Evolutionary conservation across 1,284 basidiomycete genomes (phyloP).

Genomic region (Ustilago vetiveriae): DNA sequence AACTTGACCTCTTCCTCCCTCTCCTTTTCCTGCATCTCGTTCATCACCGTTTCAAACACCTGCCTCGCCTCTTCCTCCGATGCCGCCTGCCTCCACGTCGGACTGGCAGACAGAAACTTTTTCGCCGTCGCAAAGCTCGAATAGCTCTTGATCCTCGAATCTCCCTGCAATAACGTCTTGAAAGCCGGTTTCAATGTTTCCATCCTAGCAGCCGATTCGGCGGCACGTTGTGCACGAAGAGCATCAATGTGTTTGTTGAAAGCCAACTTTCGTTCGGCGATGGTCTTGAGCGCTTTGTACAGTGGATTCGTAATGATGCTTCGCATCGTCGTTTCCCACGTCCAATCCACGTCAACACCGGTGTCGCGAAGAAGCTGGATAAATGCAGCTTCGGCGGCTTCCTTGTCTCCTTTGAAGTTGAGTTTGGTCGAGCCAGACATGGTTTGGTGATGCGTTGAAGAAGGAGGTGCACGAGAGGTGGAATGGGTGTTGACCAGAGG

Average conservation of each 20-base stretch:
- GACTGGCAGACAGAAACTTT: constrained; percentile 28
- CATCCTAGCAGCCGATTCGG: constrained; percentile 32
- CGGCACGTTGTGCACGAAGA: constrained; percentile 49
- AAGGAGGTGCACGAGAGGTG: not conserved
- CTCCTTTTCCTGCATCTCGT: constrained; percentile 46
- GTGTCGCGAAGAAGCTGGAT: constrained; percentile 85
- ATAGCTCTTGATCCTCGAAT: constrained; percentile 52
- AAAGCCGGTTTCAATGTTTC: constrained; percentile 51
- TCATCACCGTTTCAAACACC: constrained; percentile 45
- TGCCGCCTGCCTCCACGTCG: constrained; percentile 39
- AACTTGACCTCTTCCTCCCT: constrained; percentile 29
- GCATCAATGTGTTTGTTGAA: constrained; percentile 70
- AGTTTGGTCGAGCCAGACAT: constrained; percentile 30
- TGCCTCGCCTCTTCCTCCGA: constrained; percentile 45
- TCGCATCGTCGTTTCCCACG: constrained; percentile 98
- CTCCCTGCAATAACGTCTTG: constrained; percentile 22
- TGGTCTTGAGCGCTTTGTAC: constrained; percentile 90
- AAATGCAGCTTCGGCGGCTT: constrained; percentile 94
- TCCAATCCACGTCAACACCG: constrained; percentile 88
- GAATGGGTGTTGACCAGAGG: constrained; percentile 8
- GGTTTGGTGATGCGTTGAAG: constrained; percentile 12
- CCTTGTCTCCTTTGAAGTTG: constrained; percentile 75
- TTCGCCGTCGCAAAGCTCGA: constrained; percentile 51
- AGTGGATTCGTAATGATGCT: constrained; percentile 96
- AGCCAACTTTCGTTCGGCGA: constrained; percentile 91